A percentile compares a stretch with the other conserved stretches of the same genome.
Evolutionary conservation across 441 rosid genomes (phyloP).

Genomic region (Breynia disticha): DNA sequence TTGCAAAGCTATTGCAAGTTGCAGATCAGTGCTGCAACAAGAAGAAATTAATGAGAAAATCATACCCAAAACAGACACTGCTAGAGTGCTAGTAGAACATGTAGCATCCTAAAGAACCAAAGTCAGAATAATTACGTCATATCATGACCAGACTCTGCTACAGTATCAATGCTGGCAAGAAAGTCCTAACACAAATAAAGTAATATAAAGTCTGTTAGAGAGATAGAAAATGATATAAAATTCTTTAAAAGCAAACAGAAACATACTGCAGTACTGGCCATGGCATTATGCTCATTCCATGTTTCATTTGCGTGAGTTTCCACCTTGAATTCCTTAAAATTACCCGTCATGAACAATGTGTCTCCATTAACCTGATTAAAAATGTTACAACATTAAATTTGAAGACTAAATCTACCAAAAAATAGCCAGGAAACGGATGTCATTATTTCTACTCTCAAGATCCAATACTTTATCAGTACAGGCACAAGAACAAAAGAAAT

Average conservation of each 20-base stretch:
- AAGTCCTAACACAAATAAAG: constrained; percentile 53
- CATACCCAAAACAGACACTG: too few relatives aligned
- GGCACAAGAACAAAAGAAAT: too few relatives aligned
- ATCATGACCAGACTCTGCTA: constrained; percentile 47
- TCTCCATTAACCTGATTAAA: constrained; percentile 82
- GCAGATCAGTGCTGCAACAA: constrained; percentile 77
- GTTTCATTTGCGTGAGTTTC: constrained; percentile 46
- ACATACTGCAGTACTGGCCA: constrained; percentile 64
- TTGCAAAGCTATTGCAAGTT: constrained; percentile 91
- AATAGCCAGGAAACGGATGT: too few relatives aligned
- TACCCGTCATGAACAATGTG: constrained; percentile 76
- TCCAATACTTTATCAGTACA: too few relatives aligned
- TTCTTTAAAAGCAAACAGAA: constrained; percentile 8
- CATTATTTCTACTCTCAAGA: too few relatives aligned
- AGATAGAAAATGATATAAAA: constrained; percentile 6
- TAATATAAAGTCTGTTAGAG: constrained; percentile 8
- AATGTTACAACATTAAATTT: neutral
- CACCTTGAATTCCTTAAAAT: constrained; percentile 81
- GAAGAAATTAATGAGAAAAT: neutral
- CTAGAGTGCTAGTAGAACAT: too few relatives aligned
- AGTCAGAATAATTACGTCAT: constrained; percentile 46
- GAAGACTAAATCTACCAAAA: too few relatives aligned
- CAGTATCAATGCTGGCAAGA: constrained; percentile 73
- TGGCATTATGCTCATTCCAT: constrained; percentile 79
- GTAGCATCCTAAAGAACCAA: neutral